Evolutionary conservation across 306 rosid genomes (phyloP), one percentile per base, ranked within the genome.

Genomic region (Urtica urens): DNA sequence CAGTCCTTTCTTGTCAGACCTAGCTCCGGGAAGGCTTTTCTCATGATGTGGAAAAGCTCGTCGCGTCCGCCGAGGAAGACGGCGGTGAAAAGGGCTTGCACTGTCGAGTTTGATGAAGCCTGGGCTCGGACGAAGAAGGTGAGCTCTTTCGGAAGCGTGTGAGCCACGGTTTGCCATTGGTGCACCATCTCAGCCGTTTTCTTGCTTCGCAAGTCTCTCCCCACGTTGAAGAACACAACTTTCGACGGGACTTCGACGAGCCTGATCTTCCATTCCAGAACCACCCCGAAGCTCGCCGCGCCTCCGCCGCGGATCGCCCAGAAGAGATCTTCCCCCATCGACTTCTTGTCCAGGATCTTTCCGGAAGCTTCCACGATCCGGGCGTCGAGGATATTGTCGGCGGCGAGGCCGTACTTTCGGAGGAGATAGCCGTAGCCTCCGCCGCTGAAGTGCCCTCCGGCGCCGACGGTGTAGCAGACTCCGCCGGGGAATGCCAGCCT

Each of bases 301-400:
- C 81, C 81, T 0, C 83, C 88, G 10, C 77, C 83, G 39, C 74
- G 53, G 4, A 80, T 73, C 13, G 76, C 78, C 88, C 83, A 80
- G 53, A 80, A 76, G 0, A 73, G 37, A 8, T 76, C 65, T 39
- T 73, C 83, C 2, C 83, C 74, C 83, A 80, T 76, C 12, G 59
- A 20, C 17, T 26, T 11, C 27, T 71, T 70, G 26, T 70, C 31
- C 1, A 70, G 57, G 35, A 76, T 40, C 0, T 33, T 59, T 0
- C 88, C 74, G 42, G 61, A 23, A 33, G 31, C 77, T 41, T 66
- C 68, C 2, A 80, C 41, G 0, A 77, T 30, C 2, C 28, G 7
- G 10, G 84, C 84, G 38, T 77, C 84, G n/a, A 73, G 20, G 0
- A 73, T 67, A 12, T 67, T 52, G 55, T 80, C 77, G 9, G 45